Percentiles rank a stretch among this genome's conserved stretches.
Evolutionary conservation across 2,329 filamentous ascomycete genomes (phyloP).

Genomic region (Epichloe gansuensis): DNA sequence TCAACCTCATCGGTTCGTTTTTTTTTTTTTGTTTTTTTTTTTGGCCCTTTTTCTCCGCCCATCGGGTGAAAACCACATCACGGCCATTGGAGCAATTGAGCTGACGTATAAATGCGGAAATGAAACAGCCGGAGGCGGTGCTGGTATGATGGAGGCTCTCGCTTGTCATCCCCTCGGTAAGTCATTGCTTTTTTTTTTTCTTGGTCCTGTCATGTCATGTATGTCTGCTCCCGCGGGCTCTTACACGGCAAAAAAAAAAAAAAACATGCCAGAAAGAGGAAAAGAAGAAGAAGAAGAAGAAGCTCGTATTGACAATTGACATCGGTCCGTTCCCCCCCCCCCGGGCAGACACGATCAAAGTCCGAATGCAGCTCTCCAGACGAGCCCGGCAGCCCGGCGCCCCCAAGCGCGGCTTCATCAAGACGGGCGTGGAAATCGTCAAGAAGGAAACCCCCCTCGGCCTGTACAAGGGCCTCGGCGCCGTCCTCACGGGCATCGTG

Average conservation of each 20-base stretch:
- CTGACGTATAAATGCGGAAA: background rate
- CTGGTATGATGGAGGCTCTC: constrained; percentile 98
- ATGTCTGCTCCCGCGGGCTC: background rate
- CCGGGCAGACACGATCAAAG: constrained; percentile 78
- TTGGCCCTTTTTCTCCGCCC: background rate
- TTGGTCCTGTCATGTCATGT: constrained; percentile 2
- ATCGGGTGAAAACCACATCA: background rate
- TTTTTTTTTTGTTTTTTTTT: background rate
- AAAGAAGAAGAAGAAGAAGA: background rate
- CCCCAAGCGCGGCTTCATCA: constrained; percentile 76
- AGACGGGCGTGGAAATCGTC: constrained; percentile 76
- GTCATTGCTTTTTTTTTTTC: constrained; percentile 11
- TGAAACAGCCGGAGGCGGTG: constrained; percentile 71
- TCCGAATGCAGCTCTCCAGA: constrained; percentile 94
- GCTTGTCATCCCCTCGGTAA: constrained; percentile 85
- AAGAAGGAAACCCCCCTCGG: constrained; percentile 81
- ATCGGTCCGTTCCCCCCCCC: too few relatives aligned
- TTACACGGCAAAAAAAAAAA: background rate
- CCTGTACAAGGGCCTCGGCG: constrained; percentile 95
- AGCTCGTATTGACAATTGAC: background rate
- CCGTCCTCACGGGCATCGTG: constrained; percentile 88
- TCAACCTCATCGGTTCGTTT: constrained; percentile 73
- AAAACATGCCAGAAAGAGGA: background rate
- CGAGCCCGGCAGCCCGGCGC: constrained; percentile 71
- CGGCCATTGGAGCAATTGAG: background rate